Base-by-base conservation (phyloP, 2,329 filamentous ascomycete species). In the Fusarium setosum region DNA sequence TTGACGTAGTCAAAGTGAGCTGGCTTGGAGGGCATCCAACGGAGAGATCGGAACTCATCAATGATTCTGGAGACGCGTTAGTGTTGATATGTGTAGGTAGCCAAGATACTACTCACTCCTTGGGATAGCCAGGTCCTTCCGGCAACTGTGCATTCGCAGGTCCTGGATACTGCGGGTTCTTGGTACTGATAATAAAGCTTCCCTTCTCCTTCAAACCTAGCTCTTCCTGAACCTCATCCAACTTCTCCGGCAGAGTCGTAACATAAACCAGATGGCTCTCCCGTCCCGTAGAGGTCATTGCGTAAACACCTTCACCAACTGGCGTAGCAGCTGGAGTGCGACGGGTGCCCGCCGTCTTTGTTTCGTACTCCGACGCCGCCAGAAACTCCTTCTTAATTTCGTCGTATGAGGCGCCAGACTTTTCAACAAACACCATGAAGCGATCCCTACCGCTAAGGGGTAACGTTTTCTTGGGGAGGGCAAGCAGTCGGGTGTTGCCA, bases 351-450 rank as follows among this genome's bases (percentile, higher is more conserved):
- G 79, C 81, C 1, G 93, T 95, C 79, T 93, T 90, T 8, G 93
- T 97, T 50, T 88, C 83, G 74, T 96, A 94, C 11, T 91, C 88
- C 1, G 81, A 82, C 1, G 86, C 85, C 1, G 83, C 76, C 64
- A 96, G 83, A 75, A 96, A 93, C 6, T 86, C 85, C 5, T 92
- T 88, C 71, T 90, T 91, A n/a, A 97, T 81, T 7, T 90, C 84
- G 23, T 88, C 81, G 70, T 94, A 88, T 0, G 86, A 87, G 1
- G 83, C 81, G 6, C 87, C 84, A 0, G 87, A 81, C 76, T 94
- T 94, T 74, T 96, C 92, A 2, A 97, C 92, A 75, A 97, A 96
- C 2, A 87, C 87, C 84, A 96, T 90, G 79, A 93, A 94, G 11
- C 88, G 82, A 68, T 96, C 92, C 11, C 80, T 80, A 13, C 86